Base-by-base conservation (phyloP, 2,329 filamentous ascomycete genomes). In the Hypoxylon sp. region DNA sequence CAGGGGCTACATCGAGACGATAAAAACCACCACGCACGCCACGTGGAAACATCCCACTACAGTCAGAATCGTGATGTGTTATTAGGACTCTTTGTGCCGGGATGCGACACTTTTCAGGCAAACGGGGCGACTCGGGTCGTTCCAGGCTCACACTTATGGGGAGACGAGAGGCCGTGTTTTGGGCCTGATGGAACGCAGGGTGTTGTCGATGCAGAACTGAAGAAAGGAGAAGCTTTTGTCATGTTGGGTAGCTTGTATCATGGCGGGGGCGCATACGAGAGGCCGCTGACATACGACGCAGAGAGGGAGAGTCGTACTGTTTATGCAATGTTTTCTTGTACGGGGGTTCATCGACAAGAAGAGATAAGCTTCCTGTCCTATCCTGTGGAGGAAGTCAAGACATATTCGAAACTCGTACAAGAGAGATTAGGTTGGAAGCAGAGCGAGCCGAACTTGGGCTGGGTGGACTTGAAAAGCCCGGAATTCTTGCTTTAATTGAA, bases 241-340 rank as follows among this genome's bases (percentile, higher is more conserved):
- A 80, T 81, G 78, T 68, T 82, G 1, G 79, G 79, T 0, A 81
- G 78, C 54, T 58, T 80, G 5, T 81, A 80, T 42, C 80, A 82
- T 53, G 79, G 79, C 3, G 78, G 75, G 2, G 79, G 78, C 0
- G 51, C 74, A 17, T 80, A 79, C 65, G 73, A 73, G 3, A 70
- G 74, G 54, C 63, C 71, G 2, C 11, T 56, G 8, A 56, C 60
- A 33, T 5, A 11, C 9, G 13, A 56, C 13, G 8, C 29, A 42
- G 55, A 54, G 10, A 70, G 73, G 1, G 77, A 76, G 3, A 76
- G 67, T 58, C 74, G 79, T 14, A 80, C 77, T 6, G 77, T 82
- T 9, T 78, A 81, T 58, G 79, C 79, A 42, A 79, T 81, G 77
- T 82, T 81, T 56, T 80, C 78, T 63, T 81, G 80, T 70, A 76